phyloP scores from a whole-genome alignment of 331 rosid genomes.

The Rosa hybrid region DNA sequence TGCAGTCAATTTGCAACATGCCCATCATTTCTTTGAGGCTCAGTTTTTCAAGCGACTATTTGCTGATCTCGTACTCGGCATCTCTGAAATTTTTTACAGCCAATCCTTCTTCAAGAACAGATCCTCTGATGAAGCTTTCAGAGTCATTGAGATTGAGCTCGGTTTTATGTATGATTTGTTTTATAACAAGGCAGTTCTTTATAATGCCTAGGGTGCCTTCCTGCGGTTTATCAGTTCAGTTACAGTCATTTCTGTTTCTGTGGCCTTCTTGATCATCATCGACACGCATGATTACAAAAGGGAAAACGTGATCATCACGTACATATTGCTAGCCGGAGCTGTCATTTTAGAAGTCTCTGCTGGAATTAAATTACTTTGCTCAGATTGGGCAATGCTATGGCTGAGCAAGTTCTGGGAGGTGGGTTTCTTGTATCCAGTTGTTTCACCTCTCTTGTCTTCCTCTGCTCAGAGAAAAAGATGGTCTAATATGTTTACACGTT shows the following conservation, averaged over 20 bases:
- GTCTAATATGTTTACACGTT: constrained; percentile 33
- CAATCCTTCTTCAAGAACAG: constrained; percentile 21
- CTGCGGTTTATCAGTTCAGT: background rate
- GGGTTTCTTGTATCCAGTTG: too few species aligned
- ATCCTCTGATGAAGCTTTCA: constrained; percentile 21
- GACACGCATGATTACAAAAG: background rate
- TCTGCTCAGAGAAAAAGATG: constrained; percentile 18
- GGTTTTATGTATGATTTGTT: constrained; percentile 47
- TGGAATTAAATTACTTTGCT: background rate
- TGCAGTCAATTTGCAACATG: constrained; percentile 4
- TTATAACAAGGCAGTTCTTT: constrained; percentile 37
- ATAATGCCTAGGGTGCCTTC: background rate
- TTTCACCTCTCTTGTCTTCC: too few species aligned
- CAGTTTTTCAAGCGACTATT: constrained; percentile 31
- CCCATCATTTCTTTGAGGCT: constrained; percentile 29
- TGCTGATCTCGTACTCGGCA: constrained; percentile 43
- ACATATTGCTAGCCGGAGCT: constrained; percentile 20
- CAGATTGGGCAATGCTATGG: constrained; percentile 27
- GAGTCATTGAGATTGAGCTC: constrained; percentile 53
- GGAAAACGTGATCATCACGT: constrained; percentile 12
- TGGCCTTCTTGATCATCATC: background rate
- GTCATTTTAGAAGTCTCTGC: constrained; percentile 15
- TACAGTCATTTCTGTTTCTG: background rate
- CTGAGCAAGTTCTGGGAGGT: background rate
- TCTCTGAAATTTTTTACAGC: constrained; percentile 25